Percentiles rank a stretch among this genome's conserved stretches.
These are phyloP conservation scores for Phytophthora citrophthora DNA, from an alignment of 352 stramenopile genomes.

Conservation along the genomic window DNA sequence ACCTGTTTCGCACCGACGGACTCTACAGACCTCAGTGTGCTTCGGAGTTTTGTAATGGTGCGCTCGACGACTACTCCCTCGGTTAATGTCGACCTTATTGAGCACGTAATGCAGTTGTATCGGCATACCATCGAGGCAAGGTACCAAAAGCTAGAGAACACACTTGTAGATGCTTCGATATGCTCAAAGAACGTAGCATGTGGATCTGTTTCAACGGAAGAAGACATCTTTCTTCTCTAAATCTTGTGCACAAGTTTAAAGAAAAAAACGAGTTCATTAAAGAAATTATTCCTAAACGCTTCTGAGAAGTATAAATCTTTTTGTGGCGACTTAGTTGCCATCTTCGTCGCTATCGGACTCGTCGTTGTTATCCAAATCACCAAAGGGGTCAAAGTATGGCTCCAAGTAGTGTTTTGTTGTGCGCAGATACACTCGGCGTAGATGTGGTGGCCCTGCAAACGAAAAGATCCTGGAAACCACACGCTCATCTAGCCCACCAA, in stretches of 20 bases:
- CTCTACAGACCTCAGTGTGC: constrained; percentile 4
- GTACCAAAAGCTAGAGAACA: constrained; percentile 32
- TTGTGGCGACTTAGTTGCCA: too few species aligned
- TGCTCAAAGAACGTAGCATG: constrained; percentile 1
- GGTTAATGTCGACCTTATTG: constrained; percentile 7
- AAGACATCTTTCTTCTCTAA: too few species aligned
- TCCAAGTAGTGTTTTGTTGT: background rate
- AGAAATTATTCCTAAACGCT: too few species aligned
- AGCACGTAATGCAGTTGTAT: constrained; percentile 29
- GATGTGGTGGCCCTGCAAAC: constrained; percentile 9
- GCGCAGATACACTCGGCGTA: constrained; percentile 18
- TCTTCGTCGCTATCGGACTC: background rate
- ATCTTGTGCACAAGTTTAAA: too few species aligned
- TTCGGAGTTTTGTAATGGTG: constrained; percentile 22
- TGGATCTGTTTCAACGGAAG: background rate
- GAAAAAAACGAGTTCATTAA: too few species aligned
- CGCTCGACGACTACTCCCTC: constrained; percentile 2
- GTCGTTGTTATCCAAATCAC: background rate
- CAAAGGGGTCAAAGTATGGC: background rate
- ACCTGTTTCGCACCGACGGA: constrained; percentile 2
- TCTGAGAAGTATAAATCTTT: too few species aligned
- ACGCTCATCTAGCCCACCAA: constrained; percentile 8
- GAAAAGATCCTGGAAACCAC: constrained; percentile 13
- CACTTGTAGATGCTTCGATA: constrained; percentile 23
- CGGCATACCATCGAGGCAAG: constrained; percentile 24